These are phyloP conservation scores for Cryphonectria japonica DNA, from an alignment of 2,329 filamentous ascomycete species.

Conservation along the genomic window DNA sequence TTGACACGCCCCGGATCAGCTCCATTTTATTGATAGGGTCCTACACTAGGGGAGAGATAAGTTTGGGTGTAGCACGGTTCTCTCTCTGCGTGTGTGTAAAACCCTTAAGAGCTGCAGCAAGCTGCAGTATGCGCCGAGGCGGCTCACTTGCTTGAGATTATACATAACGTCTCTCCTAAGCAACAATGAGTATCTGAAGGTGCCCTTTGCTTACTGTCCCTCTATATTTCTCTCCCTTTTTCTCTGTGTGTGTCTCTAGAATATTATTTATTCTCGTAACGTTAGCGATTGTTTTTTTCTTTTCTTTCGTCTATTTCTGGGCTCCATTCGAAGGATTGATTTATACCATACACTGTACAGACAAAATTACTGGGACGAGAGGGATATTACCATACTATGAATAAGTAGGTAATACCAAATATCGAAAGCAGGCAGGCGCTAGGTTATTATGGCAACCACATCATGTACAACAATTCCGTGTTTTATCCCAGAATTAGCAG, in stretches of 20 bases:
- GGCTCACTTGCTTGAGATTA: background rate
- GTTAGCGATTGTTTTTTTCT: background rate
- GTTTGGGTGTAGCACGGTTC: too few relatives aligned
- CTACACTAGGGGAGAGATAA: too few relatives aligned
- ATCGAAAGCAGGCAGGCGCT: background rate
- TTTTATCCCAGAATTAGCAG: background rate
- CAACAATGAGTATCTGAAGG: background rate
- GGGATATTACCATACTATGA: background rate
- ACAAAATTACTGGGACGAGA: background rate
- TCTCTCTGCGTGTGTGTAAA: background rate
- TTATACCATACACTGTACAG: background rate
- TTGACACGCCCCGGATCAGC: background rate
- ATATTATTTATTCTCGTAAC: too few relatives aligned
- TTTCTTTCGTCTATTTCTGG: background rate
- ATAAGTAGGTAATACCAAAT: background rate
- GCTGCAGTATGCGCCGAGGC: background rate
- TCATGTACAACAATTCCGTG: background rate
- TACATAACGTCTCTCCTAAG: background rate
- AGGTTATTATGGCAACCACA: background rate
- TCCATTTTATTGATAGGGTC: too few relatives aligned
- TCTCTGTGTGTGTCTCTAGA: background rate
- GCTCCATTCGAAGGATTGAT: background rate
- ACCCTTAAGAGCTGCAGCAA: background rate
- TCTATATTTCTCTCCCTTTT: background rate
- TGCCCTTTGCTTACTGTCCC: background rate